A percentile compares a stretch with the other conserved stretches of the same genome.
Conservation (phyloP, 495 filamentous ascomycete genomes). For the Xylaria acuta region DNA sequence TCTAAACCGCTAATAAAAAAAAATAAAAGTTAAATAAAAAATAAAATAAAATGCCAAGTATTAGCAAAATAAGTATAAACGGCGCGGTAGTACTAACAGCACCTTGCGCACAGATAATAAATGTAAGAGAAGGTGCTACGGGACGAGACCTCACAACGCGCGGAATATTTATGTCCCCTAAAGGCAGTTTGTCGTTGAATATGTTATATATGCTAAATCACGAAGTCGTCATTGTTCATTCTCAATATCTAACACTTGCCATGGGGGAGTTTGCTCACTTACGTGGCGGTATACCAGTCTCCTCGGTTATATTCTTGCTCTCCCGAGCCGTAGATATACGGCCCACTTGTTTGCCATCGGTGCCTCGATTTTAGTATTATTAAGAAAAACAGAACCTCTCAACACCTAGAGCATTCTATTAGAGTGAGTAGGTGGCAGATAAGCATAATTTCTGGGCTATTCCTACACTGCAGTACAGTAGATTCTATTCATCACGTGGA, state of each 20-base stretch:
- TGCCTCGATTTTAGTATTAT: not conserved
- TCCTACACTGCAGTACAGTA: not conserved
- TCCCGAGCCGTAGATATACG: not conserved
- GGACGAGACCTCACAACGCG: too few relatives aligned
- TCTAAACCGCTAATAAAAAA: too few relatives aligned
- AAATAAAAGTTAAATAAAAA: too few relatives aligned
- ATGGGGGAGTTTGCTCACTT: not conserved
- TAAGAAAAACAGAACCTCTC: not conserved
- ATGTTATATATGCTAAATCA: not conserved
- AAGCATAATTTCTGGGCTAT: not conserved
- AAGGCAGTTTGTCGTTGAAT: not conserved
- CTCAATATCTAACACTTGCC: not conserved
- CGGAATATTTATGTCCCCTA: not conserved
- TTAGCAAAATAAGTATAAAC: too few relatives aligned
- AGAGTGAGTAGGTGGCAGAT: not conserved
- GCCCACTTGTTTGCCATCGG: not conserved
- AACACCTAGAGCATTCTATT: not conserved
- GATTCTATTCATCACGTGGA: not conserved
- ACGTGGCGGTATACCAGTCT: not conserved
- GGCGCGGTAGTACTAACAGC: too few relatives aligned
- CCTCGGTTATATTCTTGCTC: not conserved
- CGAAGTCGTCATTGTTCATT: not conserved
- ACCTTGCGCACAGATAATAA: not conserved
- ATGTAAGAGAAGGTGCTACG: not conserved
- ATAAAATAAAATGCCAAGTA: too few relatives aligned